phyloP scores from a whole-genome alignment of 257 asterid species.

The Gynochthodes officinalis region DNA sequence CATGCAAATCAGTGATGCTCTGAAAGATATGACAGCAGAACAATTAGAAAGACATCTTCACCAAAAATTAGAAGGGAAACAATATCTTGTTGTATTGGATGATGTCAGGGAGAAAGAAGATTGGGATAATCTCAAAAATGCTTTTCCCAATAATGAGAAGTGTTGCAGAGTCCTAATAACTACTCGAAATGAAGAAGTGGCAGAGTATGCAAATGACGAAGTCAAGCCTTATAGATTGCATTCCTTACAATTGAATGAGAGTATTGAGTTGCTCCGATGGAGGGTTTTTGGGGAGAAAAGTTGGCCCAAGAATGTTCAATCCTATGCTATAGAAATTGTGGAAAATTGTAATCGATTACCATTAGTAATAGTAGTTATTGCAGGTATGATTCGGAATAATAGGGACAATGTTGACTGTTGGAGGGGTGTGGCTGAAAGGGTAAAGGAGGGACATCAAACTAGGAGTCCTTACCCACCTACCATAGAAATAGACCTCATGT shows the following conservation, averaged over 20 bases:
- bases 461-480: neutral
- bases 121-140: slow-evolving; percentile 17
- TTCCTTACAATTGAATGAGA: slow-evolving; percentile 5
- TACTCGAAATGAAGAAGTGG: slow-evolving; percentile 12
- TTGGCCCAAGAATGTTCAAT: neutral
- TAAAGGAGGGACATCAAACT: neutral
- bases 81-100: neutral
- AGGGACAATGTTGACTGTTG: slow-evolving; percentile 4
- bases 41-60: neutral
- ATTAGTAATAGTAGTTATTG: slow-evolving; percentile 19
- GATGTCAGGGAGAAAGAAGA: slow-evolving; percentile 9
- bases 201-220: neutral
- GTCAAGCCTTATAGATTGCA: slow-evolving; percentile 6
- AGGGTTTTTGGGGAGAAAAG: slow-evolving; percentile 5
- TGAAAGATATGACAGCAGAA: neutral
- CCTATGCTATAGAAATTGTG: neutral
- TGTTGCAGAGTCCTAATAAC: slow-evolving; percentile 24
- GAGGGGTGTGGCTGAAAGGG: slow-evolving; percentile 16
- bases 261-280: slow-evolving; percentile 14
- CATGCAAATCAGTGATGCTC: neutral
- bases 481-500: neutral
- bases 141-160: slow-evolving; percentile 13
- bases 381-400: slow-evolving; percentile 17
- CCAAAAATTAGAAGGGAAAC: neutral
- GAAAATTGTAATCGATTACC: neutral